phyloP scores from a whole-genome alignment of 148 eudicot species.

The Fallopia convolvulus region DNA sequence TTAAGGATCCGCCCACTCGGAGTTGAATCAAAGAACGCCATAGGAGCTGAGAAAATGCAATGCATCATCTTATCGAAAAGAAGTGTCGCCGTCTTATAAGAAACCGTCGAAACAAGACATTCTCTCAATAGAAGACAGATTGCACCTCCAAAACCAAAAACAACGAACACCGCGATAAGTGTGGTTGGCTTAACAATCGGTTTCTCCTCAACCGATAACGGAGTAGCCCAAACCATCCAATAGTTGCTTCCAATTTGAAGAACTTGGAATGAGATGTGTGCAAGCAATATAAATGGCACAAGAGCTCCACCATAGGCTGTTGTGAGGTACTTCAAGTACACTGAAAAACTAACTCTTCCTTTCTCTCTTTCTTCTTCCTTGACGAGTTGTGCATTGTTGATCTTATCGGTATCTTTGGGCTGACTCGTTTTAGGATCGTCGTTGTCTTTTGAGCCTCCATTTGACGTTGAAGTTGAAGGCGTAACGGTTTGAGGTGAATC shows the following conservation, averaged over 20 bases:
- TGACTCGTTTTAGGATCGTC: slow-evolving; percentile 17
- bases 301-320: too few species aligned
- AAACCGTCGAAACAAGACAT: slow-evolving; percentile 28
- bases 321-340: too few species aligned
- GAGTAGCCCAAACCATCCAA: too few species aligned
- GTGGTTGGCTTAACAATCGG: slow-evolving; percentile 16
- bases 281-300: too few species aligned
- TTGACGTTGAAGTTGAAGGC: neutral
- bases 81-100: slow-evolving; percentile 49
- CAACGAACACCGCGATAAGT: slow-evolving; percentile 43
- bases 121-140: slow-evolving; percentile 48
- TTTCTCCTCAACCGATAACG: too few species aligned
- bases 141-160: slow-evolving; percentile 46
- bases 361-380: too few species aligned
- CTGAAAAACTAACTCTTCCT: too few species aligned
- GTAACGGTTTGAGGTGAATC: slow-evolving; percentile 20
- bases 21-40: slow-evolving; percentile 76
- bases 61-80: slow-evolving; percentile 53
- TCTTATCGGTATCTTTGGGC: slow-evolving; percentile 15
- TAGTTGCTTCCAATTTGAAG: too few species aligned
- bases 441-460: neutral
- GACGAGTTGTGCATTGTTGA: too few species aligned
- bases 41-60: slow-evolving; percentile 63
- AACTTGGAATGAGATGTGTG: too few species aligned
- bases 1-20: slow-evolving; percentile 66